phyloP scores from a whole-genome alignment of 192 early-diverging fungal genomes.

The Coemansia javaensis region DNA sequence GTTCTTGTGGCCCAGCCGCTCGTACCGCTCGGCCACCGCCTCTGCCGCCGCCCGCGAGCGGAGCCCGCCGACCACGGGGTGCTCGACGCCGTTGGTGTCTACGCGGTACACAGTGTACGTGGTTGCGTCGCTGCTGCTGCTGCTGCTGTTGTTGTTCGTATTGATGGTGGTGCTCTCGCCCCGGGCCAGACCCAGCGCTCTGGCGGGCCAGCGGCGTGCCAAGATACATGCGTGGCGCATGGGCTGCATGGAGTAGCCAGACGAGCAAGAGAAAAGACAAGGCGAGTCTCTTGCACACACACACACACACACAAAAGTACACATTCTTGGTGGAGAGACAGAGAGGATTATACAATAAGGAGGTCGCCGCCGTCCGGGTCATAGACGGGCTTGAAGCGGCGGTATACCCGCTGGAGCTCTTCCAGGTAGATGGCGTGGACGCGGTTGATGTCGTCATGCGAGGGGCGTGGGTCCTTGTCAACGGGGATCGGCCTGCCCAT shows the following conservation, averaged over 20 bases:
- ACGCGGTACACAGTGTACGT: constrained; percentile 15
- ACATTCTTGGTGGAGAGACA: too few relatives aligned
- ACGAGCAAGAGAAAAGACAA: not conserved
- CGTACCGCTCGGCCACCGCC: constrained; percentile 11
- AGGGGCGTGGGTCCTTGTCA: constrained; percentile 18
- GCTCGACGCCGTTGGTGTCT: constrained; percentile 34
- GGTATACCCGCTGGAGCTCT: constrained; percentile 31
- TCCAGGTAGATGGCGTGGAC: constrained; percentile 32
- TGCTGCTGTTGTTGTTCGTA: not conserved
- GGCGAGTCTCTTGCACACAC: too few relatives aligned
- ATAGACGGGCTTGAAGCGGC: constrained; percentile 40
- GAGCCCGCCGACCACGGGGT: constrained; percentile 12
- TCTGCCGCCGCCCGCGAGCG: constrained; percentile 7
- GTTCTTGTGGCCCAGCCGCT: constrained; percentile 30
- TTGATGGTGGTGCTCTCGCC: too few relatives aligned
- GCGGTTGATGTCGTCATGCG: constrained; percentile 26
- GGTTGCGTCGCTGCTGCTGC: not conserved
- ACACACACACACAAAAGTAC: too few relatives aligned
- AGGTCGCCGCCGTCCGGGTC: constrained; percentile 40
- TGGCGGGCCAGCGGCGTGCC: too few relatives aligned
- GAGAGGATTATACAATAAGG: constrained; percentile 18
- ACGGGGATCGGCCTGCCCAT: constrained; percentile 36
- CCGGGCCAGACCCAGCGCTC: too few relatives aligned
- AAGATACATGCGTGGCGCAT: too few relatives aligned
- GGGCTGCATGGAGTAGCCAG: too few relatives aligned